A percentile compares a stretch with the other conserved stretches of the same genome.
These are phyloP conservation scores for Xylaria nigripes DNA, from an alignment of 495 filamentous ascomycete species.

Conservation along the genomic window DNA sequence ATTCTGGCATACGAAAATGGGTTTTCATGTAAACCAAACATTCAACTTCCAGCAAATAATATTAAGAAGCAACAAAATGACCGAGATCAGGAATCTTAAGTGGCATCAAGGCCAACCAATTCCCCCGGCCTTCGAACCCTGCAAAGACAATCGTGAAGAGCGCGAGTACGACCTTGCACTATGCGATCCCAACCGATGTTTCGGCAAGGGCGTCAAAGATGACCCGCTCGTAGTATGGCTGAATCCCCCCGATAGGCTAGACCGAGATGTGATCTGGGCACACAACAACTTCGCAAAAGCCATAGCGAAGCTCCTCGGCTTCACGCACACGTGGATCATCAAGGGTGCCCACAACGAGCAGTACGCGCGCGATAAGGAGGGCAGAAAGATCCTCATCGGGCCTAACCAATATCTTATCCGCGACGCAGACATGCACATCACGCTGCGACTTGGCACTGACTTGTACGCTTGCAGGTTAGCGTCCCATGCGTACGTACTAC, in stretches of 20 bases:
- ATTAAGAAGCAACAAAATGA: not conserved
- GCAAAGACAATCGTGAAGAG: slow-evolving; percentile 6
- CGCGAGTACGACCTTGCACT: not conserved
- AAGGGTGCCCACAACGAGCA: not conserved
- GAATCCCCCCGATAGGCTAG: not conserved
- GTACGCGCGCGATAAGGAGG: not conserved
- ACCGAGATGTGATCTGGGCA: not conserved
- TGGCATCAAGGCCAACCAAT: not conserved
- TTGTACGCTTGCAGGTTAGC: slow-evolving; percentile 1
- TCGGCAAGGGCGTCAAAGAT: not conserved
- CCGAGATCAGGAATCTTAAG: not conserved
- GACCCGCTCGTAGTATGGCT: slow-evolving; percentile 7
- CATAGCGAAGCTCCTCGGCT: slow-evolving; percentile 2
- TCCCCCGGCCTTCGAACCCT: slow-evolving; percentile 1
- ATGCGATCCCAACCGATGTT: slow-evolving; percentile 4
- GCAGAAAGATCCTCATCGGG: not conserved
- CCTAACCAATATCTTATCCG: not conserved
- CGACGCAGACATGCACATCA: slow-evolving; percentile 7
- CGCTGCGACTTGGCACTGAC: slow-evolving; percentile 1
- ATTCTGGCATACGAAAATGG: not conserved
- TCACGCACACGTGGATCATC: slow-evolving; percentile 7
- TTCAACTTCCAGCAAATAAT: not conserved
- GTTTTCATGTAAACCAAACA: not conserved
- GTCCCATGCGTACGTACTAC: not conserved
- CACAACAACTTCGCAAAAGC: slow-evolving; percentile 8